phyloP scores from a whole-genome alignment of 805 yeast genomes.

The Suhomyces sp. region DNA sequence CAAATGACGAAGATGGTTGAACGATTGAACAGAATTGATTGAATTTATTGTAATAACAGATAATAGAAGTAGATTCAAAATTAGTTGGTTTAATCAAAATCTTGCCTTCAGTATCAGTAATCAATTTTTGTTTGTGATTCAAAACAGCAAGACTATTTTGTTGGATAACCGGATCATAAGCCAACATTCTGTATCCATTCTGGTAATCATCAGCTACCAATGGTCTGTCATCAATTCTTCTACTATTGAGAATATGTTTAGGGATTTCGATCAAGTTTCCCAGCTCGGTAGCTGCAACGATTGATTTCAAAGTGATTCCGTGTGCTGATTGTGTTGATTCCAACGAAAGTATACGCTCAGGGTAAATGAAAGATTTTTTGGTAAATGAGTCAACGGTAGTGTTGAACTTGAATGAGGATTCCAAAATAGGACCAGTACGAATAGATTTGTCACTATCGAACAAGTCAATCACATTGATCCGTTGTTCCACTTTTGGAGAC shows the following conservation, averaged over 20 bases:
- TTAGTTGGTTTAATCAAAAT: conserved; percentile 49
- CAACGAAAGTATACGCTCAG: conserved; percentile 55
- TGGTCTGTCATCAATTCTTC: conserved; percentile 60
- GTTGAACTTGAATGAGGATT: conserved; percentile 36
- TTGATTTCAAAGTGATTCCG: conserved; percentile 61
- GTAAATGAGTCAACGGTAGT: conserved; percentile 46
- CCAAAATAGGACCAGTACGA: conserved; percentile 27
- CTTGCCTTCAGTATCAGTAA: conserved; percentile 15
- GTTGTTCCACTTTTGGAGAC: conserved; percentile 48
- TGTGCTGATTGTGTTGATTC: conserved; percentile 39
- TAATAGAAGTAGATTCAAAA: conserved; percentile 77
- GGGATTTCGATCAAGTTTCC: conserved; percentile 75
- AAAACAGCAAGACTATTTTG: conserved; percentile 33
- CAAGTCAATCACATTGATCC: conserved; percentile 72
- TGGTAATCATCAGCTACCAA: conserved; percentile 51
- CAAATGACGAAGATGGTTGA: conserved; percentile 83
- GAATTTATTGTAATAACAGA: conserved; percentile 56
- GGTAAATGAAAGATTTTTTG: conserved; percentile 59
- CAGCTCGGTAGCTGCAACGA: conserved; percentile 55
- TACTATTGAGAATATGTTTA: conserved; percentile 61
- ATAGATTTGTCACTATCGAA: conserved; percentile 63
- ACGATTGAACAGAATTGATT: conserved; percentile 77
- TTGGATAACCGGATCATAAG: conserved; percentile 64
- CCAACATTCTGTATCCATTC: conserved; percentile 55
- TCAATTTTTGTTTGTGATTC: conserved; percentile 38